Evolutionary conservation across 148 eudicot genomes (phyloP).

Genomic region (Talinum fruticosum): DNA sequence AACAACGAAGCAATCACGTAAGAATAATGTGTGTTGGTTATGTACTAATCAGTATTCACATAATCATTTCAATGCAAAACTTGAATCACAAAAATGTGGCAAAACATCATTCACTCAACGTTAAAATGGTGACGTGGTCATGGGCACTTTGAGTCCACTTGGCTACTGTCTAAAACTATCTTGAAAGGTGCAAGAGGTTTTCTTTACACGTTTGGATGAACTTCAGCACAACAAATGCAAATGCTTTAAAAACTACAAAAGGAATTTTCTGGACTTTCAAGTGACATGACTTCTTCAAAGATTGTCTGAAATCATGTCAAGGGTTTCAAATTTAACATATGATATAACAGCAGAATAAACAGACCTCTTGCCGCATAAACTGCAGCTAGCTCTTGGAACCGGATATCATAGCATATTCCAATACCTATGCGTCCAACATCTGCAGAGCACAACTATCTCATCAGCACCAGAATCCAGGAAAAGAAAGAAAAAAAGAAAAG

Average conservation of each 20-base stretch:
- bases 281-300: background rate
- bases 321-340: background rate
- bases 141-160: background rate
- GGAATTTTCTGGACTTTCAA: background rate
- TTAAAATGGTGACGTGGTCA: too few relatives aligned
- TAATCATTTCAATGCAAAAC: too few relatives aligned
- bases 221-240: background rate
- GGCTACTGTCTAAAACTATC: background rate
- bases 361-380: constrained; percentile 72
- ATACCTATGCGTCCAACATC: constrained; percentile 78
- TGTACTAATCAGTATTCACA: too few relatives aligned
- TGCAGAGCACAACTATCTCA: constrained; percentile 20
- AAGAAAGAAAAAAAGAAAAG: background rate
- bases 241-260: background rate
- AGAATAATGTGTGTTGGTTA: background rate
- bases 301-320: background rate
- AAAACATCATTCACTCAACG: too few relatives aligned
- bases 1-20: background rate
- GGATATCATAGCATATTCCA: constrained; percentile 75
- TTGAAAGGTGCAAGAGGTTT: background rate
- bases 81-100: too few relatives aligned
- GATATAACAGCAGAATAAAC: background rate
- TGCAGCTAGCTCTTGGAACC: constrained; percentile 63
- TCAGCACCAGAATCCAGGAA: constrained; percentile 6
- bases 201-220: background rate